Evolutionary conservation across 306 rosid genomes (phyloP), one percentile per base, ranked within the genome.

Genomic region (Trifolium dubium): DNA sequence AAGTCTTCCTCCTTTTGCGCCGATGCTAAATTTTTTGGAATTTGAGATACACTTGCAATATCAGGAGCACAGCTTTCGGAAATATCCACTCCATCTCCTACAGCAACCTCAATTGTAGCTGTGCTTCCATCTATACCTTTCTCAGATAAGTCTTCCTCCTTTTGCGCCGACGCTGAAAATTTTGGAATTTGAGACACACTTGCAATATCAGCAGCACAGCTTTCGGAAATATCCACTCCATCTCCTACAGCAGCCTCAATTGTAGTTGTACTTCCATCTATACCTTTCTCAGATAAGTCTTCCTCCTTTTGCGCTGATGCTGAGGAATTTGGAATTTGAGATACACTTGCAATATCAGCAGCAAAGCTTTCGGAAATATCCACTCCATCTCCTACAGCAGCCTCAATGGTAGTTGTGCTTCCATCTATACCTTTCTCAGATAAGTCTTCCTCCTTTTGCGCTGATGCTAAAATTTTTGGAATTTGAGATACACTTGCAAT

Each of bases 381-480:
- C 76, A 64, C 49, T 40, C 53, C 76, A 67, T 82, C 77, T 6
- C 35, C 69, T 17, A 12, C 56, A 51, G 56, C 73, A 71, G 71
- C 77, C 18, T 71, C 59, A 53, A 62, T 54, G 44, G 11, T 32
- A 55, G 28, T 37, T 15, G 67, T 15, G 76, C 73, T 43, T 40
- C 19, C 81, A 79, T 50, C 69, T 53, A 46, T 46, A 68, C 15
- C 77, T 50, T 68, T 59, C 64, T 73, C 67, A 61, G 58, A 72
- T 67, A 64, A 74, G 56, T 15, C n/a, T 29, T 65, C 76, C 31
- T 23, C 74, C 55, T 70, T 59, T 14, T 75, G 81, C 6, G 37
- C 35, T 2, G 84, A 71, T 15, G 46, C 31, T 32, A 66, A 67
- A 23, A 66, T 41, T 47, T 18, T 34, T 13, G 72, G 76, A 67